Evolutionary conservation across 305 asterid species (phyloP), one percentile per base, ranked within the genome.

Genomic region (Stenogyne calaminthoides): DNA sequence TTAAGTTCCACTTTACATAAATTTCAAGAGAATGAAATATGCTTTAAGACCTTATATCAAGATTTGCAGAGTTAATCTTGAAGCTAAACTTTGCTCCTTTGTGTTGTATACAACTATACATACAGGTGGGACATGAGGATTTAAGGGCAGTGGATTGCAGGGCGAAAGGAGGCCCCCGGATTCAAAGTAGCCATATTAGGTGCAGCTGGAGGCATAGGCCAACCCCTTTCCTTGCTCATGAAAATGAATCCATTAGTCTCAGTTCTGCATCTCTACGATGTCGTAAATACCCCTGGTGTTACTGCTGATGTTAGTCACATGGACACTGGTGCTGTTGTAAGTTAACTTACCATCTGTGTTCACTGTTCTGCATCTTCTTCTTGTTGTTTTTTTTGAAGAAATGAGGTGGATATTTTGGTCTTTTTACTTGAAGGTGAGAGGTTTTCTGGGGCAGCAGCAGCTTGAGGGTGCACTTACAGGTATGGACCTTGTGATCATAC

Each of bases 121-220:
- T 15, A 55, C 54, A 74, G 78, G 59, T 74, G 73, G 78, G 32
- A 3, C 3, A 14, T 0, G 92, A 80, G 60, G 73, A 76, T 72
- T 54, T 93, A 81, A 91, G 83, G 72, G 80, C 74, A 77, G 76
- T 65, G 7, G 81, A 87, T 8, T 93, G 98, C 92, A 83, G 98
- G 71, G 98, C 98, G 27, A 93, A 93, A 81, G 98, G 98, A 14
- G 96, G 97, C 98, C 1, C 82, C 98, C 36, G 98, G 98, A 7
- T 93, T 89, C 85, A 93, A 91, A 55, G 98, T 93, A 25, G 98
- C 97, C 1, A 88, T 93, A 52, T 63, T 93, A 62, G 98, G 98
- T 25, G 98, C 98, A 11, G 96, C 98, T 37, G 97, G 98, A 69
- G 98, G 98, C 22, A 93, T 93, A 3, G 98, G 98, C 12, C 97